Evolutionary conservation across 2,329 filamentous ascomycete genomes (phyloP).

Genomic region (Pseudovirgaria hyperparasitica): DNA sequence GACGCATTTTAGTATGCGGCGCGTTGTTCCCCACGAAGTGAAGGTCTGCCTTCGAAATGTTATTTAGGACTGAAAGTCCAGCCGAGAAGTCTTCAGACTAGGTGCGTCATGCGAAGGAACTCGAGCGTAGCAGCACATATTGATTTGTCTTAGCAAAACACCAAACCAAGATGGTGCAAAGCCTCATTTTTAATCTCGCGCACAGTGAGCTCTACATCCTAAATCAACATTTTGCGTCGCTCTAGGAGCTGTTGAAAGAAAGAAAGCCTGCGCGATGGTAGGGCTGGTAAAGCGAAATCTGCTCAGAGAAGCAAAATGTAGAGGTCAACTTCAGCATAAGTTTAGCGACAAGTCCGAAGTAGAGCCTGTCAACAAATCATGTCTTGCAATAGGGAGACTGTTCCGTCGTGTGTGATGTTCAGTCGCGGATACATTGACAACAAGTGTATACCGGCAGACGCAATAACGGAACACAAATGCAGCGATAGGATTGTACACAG

Average conservation of each 20-base stretch:
- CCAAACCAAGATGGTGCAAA: too few relatives aligned
- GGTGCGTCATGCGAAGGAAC: conserved; percentile 16
- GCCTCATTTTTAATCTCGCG: conserved; percentile 16
- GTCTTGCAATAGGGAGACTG: conserved; percentile 4
- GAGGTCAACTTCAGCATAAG: conserved; percentile 20
- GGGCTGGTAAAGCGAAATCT: conserved; percentile 24
- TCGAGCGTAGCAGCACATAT: conserved; percentile 10
- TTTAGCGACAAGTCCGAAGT: conserved; percentile 22
- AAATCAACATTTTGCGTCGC: conserved; percentile 13
- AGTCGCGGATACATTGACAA: too few relatives aligned
- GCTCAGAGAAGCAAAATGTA: conserved; percentile 20
- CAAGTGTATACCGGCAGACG: too few relatives aligned
- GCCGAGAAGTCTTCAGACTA: conserved; percentile 17
- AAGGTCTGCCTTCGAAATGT: conserved; percentile 14
- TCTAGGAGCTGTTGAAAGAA: conserved; percentile 11
- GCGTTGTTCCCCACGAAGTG: conserved; percentile 20
- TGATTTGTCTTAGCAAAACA: neutral
- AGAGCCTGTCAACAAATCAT: too few relatives aligned
- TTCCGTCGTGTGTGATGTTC: too few relatives aligned
- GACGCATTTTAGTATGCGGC: conserved; percentile 15
- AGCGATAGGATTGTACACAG: too few relatives aligned
- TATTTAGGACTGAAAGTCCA: conserved; percentile 24
- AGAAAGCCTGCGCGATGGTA: conserved; percentile 16
- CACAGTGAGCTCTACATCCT: conserved; percentile 24
- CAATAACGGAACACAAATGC: too few relatives aligned